Conservation (phyloP, 192 early-diverging fungal species). For the Entomortierella parvispora region DNA sequence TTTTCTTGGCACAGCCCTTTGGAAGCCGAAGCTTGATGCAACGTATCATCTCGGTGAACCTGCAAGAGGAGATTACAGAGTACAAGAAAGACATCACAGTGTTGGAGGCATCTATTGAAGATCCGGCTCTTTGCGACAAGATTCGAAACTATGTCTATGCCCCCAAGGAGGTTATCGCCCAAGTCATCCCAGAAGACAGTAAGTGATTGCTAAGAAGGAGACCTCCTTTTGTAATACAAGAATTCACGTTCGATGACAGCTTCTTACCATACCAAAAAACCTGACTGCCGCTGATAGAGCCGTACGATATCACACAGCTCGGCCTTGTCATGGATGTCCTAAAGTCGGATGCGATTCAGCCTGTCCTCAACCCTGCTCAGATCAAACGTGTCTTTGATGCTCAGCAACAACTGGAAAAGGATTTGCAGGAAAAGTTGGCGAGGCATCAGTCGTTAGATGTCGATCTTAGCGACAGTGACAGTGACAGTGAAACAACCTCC, state of each 20-base stretch:
- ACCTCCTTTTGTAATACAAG: background rate
- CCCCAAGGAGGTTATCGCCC: slow-evolving; percentile 13
- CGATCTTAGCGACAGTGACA: slow-evolving; percentile 7
- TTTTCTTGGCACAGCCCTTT: slow-evolving; percentile 70
- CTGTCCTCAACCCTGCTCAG: slow-evolving; percentile 16
- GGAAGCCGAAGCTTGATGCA: slow-evolving; percentile 64
- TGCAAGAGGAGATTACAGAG: slow-evolving; percentile 61
- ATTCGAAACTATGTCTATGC: slow-evolving; percentile 58
- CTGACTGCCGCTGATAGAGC: background rate
- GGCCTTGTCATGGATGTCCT: slow-evolving; percentile 34
- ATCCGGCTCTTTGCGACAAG: slow-evolving; percentile 57
- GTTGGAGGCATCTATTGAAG: slow-evolving; percentile 42
- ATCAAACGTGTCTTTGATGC: slow-evolving; percentile 37
- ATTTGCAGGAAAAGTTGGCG: slow-evolving; percentile 7
- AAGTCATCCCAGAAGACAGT: slow-evolving; percentile 30
- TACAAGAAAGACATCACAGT: slow-evolving; percentile 57
- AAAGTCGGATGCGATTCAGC: slow-evolving; percentile 22
- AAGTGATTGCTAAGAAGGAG: no score
- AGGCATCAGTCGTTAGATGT: background rate
- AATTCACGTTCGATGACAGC: background rate
- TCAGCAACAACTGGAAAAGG: slow-evolving; percentile 25
- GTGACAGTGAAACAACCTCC: slow-evolving; percentile 2
- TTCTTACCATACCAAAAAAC: background rate
- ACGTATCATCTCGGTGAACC: slow-evolving; percentile 64
- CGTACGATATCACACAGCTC: slow-evolving; percentile 39